phyloP scores from a whole-genome alignment of 345 rosid species.

The Chamaenerion angustifolium region DNA sequence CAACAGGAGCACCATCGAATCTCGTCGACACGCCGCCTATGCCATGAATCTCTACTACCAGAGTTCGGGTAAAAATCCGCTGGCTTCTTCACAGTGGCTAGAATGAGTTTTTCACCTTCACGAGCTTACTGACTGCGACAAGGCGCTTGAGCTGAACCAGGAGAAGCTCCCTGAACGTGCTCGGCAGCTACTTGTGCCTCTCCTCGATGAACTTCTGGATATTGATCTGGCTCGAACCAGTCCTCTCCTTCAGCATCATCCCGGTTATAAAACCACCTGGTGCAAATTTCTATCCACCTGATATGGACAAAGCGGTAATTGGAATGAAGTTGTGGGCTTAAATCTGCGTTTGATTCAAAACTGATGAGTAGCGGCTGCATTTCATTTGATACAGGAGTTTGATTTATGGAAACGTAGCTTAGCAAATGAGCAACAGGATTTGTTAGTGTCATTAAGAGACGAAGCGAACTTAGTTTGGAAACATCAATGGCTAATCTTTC shows the following conservation, averaged over 20 bases:
- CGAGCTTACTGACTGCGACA: slow-evolving; percentile 29
- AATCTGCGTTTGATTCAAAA: too few relatives aligned
- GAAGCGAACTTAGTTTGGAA: slow-evolving; percentile 34
- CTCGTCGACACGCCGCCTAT: too few relatives aligned
- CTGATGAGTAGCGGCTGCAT: background rate
- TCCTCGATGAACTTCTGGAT: slow-evolving; percentile 37
- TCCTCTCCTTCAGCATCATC: slow-evolving; percentile 39
- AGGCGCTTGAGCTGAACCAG: slow-evolving; percentile 28
- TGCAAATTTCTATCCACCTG: slow-evolving; percentile 92
- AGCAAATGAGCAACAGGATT: slow-evolving; percentile 44
- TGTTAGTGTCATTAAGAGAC: slow-evolving; percentile 68
- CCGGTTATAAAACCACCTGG: slow-evolving; percentile 77
- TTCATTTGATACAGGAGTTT: slow-evolving; percentile 43
- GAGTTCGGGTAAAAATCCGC: too few relatives aligned
- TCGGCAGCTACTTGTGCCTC: slow-evolving; percentile 29
- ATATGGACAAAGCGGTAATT: slow-evolving; percentile 80
- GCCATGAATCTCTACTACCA: too few relatives aligned
- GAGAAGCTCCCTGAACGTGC: slow-evolving; percentile 26
- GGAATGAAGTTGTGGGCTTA: too few relatives aligned
- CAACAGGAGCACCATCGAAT: too few relatives aligned
- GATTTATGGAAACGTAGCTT: slow-evolving; percentile 48
- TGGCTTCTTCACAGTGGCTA: slow-evolving; percentile 5
- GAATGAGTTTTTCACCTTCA: slow-evolving; percentile 36
- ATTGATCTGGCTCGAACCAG: slow-evolving; percentile 42
- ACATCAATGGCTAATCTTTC: slow-evolving; percentile 19